These are phyloP conservation scores for Lineolata rhizophorae DNA, from an alignment of 495 filamentous ascomycete species.

Conservation along the genomic window DNA sequence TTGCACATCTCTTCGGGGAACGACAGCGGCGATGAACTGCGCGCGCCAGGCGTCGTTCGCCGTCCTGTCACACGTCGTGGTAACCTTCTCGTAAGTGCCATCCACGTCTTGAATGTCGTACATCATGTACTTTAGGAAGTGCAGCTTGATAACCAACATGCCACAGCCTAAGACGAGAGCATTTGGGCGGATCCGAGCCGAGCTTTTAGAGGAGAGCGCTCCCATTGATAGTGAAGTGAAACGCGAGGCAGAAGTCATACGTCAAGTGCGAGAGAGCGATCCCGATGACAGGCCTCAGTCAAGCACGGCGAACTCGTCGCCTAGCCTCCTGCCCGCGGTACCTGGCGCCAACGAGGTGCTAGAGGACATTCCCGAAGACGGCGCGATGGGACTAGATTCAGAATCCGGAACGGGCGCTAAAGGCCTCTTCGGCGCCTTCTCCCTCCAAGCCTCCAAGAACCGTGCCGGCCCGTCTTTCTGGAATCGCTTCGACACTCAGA, in stretches of 20 bases:
- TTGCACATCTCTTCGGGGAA: constrained; percentile 61
- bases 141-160: not conserved
- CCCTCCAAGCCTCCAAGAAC: constrained; percentile 45
- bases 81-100: constrained; percentile 53
- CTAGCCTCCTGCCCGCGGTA: constrained; percentile 16
- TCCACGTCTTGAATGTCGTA: constrained; percentile 2
- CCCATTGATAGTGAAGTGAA: constrained; percentile 76
- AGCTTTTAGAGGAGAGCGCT: constrained; percentile 65
- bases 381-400: too few relatives aligned
- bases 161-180: constrained; percentile 75
- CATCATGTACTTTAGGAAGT: too few relatives aligned
- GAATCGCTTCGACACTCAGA: constrained; percentile 29
- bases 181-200: constrained; percentile 80
- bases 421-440: constrained; percentile 27
- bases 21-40: constrained; percentile 53
- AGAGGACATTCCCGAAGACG: constrained; percentile 36
- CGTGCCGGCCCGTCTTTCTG: constrained; percentile 56
- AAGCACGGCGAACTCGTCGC: constrained; percentile 26
- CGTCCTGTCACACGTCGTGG: constrained; percentile 65
- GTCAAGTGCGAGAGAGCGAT: constrained; percentile 69
- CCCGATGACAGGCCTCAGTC: constrained; percentile 24
- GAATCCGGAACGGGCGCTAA: constrained; percentile 17
- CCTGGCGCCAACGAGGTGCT: constrained; percentile 17
- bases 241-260: constrained; percentile 83
- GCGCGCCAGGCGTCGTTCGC: constrained; percentile 35